Conservation (phyloP, 371 early-diverging fungal species). For the Coemansia sp. region DNA sequence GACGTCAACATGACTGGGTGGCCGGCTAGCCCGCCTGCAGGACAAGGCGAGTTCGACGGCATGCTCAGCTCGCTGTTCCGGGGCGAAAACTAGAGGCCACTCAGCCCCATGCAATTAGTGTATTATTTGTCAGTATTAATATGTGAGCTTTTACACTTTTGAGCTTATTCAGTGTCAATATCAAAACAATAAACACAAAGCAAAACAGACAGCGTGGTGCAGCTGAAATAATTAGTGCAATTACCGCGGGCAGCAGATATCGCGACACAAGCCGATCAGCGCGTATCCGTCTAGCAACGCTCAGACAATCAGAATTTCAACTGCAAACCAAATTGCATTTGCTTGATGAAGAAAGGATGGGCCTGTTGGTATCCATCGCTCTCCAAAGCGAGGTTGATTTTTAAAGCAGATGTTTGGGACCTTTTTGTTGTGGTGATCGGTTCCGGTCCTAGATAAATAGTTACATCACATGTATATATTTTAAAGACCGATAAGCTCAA, state of each 20-base stretch:
- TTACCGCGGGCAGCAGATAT: background rate
- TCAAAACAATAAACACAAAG: too few relatives aligned
- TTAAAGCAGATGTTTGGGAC: too few relatives aligned
- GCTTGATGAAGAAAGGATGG: background rate
- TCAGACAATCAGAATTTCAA: background rate
- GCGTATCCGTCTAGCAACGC: background rate
- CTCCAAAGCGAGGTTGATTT: too few relatives aligned
- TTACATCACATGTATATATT: background rate
- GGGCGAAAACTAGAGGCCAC: background rate
- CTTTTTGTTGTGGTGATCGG: too few relatives aligned
- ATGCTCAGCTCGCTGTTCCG: conserved; percentile 21
- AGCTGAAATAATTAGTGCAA: background rate
- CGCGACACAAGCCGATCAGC: background rate
- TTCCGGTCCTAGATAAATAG: background rate
- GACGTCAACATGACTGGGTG: conserved; percentile 1
- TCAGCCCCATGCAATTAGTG: background rate
- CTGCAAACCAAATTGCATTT: background rate
- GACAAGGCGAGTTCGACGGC: background rate
- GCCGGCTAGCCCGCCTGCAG: background rate
- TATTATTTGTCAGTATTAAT: background rate
- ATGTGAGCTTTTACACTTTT: background rate
- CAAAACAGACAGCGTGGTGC: background rate
- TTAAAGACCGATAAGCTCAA: background rate
- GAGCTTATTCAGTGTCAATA: background rate
- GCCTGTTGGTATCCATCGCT: background rate